Conservation (phyloP, 2,329 filamentous ascomycete species). For the Trichoderma sp. region DNA sequence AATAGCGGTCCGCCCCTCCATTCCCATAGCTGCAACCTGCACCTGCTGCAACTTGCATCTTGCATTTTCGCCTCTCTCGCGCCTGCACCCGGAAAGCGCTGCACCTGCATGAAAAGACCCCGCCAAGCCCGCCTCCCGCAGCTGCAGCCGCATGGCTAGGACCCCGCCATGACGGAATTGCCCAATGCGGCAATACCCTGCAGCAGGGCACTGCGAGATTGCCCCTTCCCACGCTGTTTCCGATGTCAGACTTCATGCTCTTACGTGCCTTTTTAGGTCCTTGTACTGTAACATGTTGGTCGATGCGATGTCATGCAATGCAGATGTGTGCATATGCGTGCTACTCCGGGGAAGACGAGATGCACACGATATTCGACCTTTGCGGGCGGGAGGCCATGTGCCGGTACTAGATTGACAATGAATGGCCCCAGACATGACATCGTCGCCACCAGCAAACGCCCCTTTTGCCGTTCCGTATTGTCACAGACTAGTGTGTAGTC, state of each 20-base stretch:
- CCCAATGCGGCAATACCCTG: slow-evolving; percentile 29
- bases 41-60: no score
- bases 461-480: neutral
- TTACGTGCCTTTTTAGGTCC: neutral
- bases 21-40: neutral
- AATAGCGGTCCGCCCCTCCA: slow-evolving; percentile 26
- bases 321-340: neutral
- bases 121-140: slow-evolving; percentile 24
- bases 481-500: neutral
- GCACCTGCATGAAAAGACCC: slow-evolving; percentile 30
- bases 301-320: slow-evolving; percentile 2
- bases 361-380: neutral
- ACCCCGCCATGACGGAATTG: slow-evolving; percentile 31
- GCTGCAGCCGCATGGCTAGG: slow-evolving; percentile 23
- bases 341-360: neutral
- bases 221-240: neutral
- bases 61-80: no score
- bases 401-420: no score
- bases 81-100: neutral
- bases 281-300: neutral
- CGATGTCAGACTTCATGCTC: no score
- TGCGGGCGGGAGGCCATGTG: no score
- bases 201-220: neutral
- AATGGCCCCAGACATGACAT: neutral
- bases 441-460: slow-evolving; percentile 8